These are phyloP conservation scores for Podaxis pistillaris DNA, from an alignment of 768 basidiomycete species.

Conservation along the genomic window DNA sequence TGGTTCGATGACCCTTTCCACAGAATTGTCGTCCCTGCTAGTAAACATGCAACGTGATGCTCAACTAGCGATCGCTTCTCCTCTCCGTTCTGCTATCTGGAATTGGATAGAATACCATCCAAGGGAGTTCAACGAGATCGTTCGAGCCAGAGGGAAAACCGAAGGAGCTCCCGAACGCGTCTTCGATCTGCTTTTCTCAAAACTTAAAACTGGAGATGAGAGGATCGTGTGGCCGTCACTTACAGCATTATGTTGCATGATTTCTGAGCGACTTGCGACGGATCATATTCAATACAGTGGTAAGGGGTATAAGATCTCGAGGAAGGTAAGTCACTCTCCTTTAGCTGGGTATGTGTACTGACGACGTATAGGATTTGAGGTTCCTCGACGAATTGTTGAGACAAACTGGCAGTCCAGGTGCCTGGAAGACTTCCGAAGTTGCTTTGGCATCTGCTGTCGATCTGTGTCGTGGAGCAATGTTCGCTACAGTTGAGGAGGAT, in stretches of 20 bases:
- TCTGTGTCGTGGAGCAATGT: constrained; percentile 70
- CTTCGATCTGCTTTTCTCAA: constrained; percentile 74
- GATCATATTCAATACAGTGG: constrained; percentile 29
- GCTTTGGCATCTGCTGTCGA: constrained; percentile 75
- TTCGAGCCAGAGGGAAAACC: constrained; percentile 58
- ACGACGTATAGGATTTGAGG: constrained; percentile 42
- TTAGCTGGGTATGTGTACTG: constrained; percentile 1
- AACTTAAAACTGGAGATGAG: constrained; percentile 43
- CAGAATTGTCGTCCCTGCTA: constrained; percentile 79
- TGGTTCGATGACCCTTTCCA: neutral
- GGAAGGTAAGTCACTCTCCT: constrained; percentile 32
- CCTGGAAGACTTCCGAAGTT: constrained; percentile 61
- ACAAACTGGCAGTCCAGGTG: constrained; percentile 40
- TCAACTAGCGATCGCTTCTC: constrained; percentile 67
- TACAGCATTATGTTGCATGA: constrained; percentile 68
- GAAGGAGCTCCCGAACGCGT: constrained; percentile 86
- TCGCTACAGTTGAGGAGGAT: constrained; percentile 33
- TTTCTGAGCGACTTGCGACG: constrained; percentile 66
- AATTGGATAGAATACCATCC: constrained; percentile 86
- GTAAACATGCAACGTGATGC: constrained; percentile 78
- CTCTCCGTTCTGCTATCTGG: constrained; percentile 81
- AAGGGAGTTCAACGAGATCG: constrained; percentile 71
- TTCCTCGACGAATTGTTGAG: constrained; percentile 65
- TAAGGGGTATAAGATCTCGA: constrained; percentile 28
- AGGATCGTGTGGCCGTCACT: constrained; percentile 78